phyloP scores from a whole-genome alignment of 352 stramenopile genomes.

The Phytopythium sindhum region DNA sequence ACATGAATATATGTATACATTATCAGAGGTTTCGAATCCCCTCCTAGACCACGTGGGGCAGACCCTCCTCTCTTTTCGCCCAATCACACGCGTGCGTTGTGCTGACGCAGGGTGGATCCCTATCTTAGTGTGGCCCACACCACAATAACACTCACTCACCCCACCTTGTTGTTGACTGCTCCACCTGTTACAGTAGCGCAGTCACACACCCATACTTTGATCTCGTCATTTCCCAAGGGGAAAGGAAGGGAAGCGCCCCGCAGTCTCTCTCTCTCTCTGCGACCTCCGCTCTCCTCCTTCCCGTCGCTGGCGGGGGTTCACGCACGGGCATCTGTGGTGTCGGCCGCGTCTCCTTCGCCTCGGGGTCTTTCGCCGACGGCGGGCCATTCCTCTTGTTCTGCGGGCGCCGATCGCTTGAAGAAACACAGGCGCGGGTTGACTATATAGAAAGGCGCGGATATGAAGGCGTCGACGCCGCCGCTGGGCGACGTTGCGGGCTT shows the following conservation, averaged over 20 bases:
- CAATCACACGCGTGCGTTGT: neutral
- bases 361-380: no score
- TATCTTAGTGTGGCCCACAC: neutral
- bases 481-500: slow-evolving; percentile 10
- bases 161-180: neutral
- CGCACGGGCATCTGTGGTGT: no score
- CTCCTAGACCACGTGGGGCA: no score
- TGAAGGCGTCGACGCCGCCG: neutral
- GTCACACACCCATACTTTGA: neutral
- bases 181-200: no score
- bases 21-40: no score
- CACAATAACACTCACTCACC: neutral
- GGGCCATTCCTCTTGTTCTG: no score
- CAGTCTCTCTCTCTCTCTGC: neutral
- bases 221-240: neutral
- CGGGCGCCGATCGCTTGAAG: no score
- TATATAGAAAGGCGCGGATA: neutral
- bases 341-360: no score
- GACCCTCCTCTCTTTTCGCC: neutral
- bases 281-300: neutral
- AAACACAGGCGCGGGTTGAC: neutral
- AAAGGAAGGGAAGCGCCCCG: neutral
- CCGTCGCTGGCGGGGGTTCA: no score
- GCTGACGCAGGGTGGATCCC: neutral
- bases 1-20: no score